phyloP scores from a whole-genome alignment of 2,329 filamentous ascomycete genomes.

The Trichoderma cornu-damae region DNA sequence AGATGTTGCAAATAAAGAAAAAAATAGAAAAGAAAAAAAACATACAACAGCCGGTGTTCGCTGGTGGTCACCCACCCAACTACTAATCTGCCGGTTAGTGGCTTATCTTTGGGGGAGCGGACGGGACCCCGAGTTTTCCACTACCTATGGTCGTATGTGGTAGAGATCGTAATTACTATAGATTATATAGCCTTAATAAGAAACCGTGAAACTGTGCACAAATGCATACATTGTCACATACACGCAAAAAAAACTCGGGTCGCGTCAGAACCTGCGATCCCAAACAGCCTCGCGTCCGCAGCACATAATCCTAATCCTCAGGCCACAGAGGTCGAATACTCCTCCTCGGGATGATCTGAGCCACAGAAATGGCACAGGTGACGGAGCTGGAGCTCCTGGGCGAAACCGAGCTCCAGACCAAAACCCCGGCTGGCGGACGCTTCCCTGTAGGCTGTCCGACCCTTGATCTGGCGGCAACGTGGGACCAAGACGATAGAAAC shows the following conservation, averaged over 20 bases:
- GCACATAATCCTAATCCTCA: neutral
- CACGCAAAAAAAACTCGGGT: neutral
- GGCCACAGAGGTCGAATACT: too few species aligned
- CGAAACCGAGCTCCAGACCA: slow-evolving; percentile 53
- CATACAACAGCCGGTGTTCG: slow-evolving; percentile 18
- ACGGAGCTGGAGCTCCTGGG: slow-evolving; percentile 44
- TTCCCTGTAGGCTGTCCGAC: slow-evolving; percentile 74
- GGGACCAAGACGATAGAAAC: slow-evolving; percentile 60
- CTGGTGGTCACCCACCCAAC: slow-evolving; percentile 17
- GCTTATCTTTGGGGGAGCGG: slow-evolving; percentile 16
- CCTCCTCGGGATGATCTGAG: neutral
- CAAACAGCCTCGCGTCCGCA: neutral
- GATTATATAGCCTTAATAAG: neutral
- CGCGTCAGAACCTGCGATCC: neutral
- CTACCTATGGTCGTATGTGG: slow-evolving; percentile 17
- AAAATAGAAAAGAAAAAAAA: neutral
- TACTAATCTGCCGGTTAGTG: slow-evolving; percentile 18
- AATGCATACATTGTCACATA: neutral
- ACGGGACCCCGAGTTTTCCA: slow-evolving; percentile 16
- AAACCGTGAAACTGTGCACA: too few species aligned
- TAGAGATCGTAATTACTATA: neutral
- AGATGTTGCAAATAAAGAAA: too few species aligned
- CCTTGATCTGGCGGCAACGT: slow-evolving; percentile 74
- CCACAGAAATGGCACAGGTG: slow-evolving; percentile 26
- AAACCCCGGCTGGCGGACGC: slow-evolving; percentile 43